Evolutionary conservation across 352 stramenopile genomes (phyloP).

Genomic region (Pythium coloratum): DNA sequence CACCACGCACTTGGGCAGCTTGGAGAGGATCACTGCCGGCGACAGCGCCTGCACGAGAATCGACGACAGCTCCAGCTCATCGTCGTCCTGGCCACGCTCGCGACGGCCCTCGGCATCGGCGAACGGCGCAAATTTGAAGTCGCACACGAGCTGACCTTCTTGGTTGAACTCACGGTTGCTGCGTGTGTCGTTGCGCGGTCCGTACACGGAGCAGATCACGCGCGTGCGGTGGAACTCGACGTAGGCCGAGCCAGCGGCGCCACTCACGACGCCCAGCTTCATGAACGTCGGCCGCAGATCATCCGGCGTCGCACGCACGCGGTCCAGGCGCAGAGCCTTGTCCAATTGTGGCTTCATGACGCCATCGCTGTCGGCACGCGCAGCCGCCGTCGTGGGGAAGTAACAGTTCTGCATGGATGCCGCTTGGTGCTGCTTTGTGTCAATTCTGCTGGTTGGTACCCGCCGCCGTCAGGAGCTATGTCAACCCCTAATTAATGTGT

Average conservation of each 20-base stretch:
- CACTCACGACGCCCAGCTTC: slow-evolving; percentile 75
- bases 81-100: slow-evolving; percentile 70
- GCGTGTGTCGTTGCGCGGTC: slow-evolving; percentile 75
- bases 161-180: slow-evolving; percentile 82
- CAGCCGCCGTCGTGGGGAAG: slow-evolving; percentile 49
- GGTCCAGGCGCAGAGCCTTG: slow-evolving; percentile 37
- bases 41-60: slow-evolving; percentile 76
- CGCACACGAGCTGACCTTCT: slow-evolving; percentile 84
- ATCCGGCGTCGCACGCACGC: slow-evolving; percentile 50
- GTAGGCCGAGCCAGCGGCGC: slow-evolving; percentile 87
- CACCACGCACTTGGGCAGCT: slow-evolving; percentile 89
- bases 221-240: slow-evolving; percentile 87
- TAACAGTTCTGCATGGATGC: slow-evolving; percentile 84
- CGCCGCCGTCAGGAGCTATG: neutral
- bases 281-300: slow-evolving; percentile 88
- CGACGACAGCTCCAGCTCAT: slow-evolving; percentile 80
- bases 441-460: slow-evolving; percentile 18
- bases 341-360: slow-evolving; percentile 29
- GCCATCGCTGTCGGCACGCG: slow-evolving; percentile 14
- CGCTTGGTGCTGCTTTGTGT: slow-evolving; percentile 18
- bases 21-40: slow-evolving; percentile 81
- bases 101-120: slow-evolving; percentile 58
- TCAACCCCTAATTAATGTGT: neutral
- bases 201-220: slow-evolving; percentile 88
- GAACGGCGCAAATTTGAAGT: slow-evolving; percentile 89